Base-by-base conservation (phyloP, 176 grass and related monocot genomes). In the Neostapfia colusana region DNA sequence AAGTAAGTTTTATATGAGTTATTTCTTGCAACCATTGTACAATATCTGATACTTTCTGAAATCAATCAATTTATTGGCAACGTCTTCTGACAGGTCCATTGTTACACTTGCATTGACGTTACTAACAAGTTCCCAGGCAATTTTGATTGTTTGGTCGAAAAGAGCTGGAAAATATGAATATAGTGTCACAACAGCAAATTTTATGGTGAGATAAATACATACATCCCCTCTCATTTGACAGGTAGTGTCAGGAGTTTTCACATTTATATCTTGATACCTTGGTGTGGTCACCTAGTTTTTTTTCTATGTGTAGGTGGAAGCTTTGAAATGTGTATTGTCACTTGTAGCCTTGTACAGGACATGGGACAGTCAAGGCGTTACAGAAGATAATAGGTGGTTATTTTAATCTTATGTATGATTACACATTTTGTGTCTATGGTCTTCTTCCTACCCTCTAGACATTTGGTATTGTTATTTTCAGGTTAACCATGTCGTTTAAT, bases 131-230 rank as follows among this genome's bases (percentile, higher is more conserved):
- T 98, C 91, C 49, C 95, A 98, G 73, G 91, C 91, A 87, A 98
- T 98, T 82, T 53, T 98, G 27, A 98, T 98, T 84, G 83, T 91
- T 15, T 98, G 89, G 91, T 98, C 91, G 0, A 94, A 94, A 83
- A 91, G 87, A 94, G 87, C 76, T 79, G 87, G 87, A 70, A 90
- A 92, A 65, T 98, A 92, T 78, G 91, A 98, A 63, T 94, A 98
- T 40, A 98, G 91, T 92, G 87, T 98, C 71, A 98, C 89, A 77
- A 94, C 95, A 61, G 91, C 95, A 54, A 98, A 98, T 81, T 98
- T 98, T 83, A 90, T 79, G 51, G 95, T 94, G 71, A 92, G 95
- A 2, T 28, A 74, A 73, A 70, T 50, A 18, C 24, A 36, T 51
- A 39, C 28, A 48, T 82, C 80, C 41, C 39, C 37, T 37, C 71